phyloP scores from a whole-genome alignment of 2,329 filamentous ascomycete species.

The Fusarium protoensiforme region DNA sequence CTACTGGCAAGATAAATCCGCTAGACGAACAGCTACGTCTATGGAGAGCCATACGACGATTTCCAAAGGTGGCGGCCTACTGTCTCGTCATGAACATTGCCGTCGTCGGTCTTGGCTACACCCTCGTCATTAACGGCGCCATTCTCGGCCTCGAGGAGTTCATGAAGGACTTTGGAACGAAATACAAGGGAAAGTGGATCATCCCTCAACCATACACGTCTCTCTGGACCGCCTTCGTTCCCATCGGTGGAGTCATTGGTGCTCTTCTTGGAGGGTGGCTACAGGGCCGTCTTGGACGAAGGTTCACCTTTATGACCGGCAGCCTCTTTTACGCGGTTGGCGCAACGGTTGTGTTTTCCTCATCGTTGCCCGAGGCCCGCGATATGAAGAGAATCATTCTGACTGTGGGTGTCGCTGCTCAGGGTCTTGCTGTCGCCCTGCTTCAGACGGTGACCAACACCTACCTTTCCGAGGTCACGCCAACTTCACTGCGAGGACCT shows the following conservation, averaged over 20 bases:
- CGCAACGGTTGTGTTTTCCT: neutral
- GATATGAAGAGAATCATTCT: neutral
- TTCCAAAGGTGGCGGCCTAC: neutral
- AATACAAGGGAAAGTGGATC: neutral
- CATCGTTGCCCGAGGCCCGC: neutral
- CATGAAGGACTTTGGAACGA: neutral
- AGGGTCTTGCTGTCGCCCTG: neutral
- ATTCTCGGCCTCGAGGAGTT: neutral
- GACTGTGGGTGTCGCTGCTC: neutral
- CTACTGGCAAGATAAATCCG: neutral
- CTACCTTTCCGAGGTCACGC: conserved; percentile 3
- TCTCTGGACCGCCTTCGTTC: conserved; percentile 7
- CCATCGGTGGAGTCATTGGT: neutral
- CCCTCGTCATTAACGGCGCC: neutral
- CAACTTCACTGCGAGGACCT: neutral
- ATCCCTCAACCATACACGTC: neutral
- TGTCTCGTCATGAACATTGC: neutral
- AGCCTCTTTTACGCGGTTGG: neutral
- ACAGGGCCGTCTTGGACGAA: conserved; percentile 7
- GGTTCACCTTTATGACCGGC: neutral
- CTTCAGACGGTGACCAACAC: neutral
- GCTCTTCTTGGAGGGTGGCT: conserved; percentile 2
- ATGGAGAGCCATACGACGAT: neutral
- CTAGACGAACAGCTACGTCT: neutral
- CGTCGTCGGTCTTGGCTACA: neutral